Conservation (phyloP, 257 asterid genomes). For the Handroanthus guayacan region DNA sequence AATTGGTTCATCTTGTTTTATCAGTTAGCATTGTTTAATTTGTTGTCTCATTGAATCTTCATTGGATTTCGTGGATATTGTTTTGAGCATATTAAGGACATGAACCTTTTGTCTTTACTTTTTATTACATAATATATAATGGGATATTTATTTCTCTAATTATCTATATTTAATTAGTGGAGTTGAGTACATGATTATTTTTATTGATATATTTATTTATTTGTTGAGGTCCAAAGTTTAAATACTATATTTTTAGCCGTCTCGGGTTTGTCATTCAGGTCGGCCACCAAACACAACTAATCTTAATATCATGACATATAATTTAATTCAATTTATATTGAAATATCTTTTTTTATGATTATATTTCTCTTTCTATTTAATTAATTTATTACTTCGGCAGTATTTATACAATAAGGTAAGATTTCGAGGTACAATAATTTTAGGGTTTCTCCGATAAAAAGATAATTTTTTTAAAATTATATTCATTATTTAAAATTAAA, state of each 20-base stretch:
- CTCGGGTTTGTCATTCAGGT: slow-evolving; percentile 22
- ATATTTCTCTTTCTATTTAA: too few species aligned
- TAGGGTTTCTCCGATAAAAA: too few species aligned
- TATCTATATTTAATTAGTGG: slow-evolving; percentile 21
- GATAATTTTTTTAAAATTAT: too few species aligned
- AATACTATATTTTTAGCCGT: slow-evolving; percentile 34
- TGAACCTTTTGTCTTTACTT: slow-evolving; percentile 24
- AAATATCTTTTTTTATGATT: not conserved
- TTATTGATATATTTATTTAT: not conserved
- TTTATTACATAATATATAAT: slow-evolving; percentile 31
- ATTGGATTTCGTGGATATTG: slow-evolving; percentile 30
- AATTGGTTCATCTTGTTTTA: slow-evolving; percentile 38
- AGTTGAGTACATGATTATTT: not conserved
- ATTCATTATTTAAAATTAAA: not conserved
- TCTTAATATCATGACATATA: not conserved
- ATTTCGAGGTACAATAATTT: too few species aligned
- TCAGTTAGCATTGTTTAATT: slow-evolving; percentile 21
- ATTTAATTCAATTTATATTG: not conserved
- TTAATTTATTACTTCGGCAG: too few species aligned
- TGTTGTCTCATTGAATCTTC: slow-evolving; percentile 31
- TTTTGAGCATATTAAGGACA: slow-evolving; percentile 18
- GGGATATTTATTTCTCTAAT: slow-evolving; percentile 30
- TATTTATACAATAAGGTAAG: too few species aligned
- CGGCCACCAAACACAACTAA: slow-evolving; percentile 15
- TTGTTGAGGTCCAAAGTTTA: not conserved